A percentile compares a stretch with the other conserved stretches of the same genome.
phyloP scores from a whole-genome alignment of 2,329 filamentous ascomycete species.

The Kalaharituber pfeilii region DNA sequence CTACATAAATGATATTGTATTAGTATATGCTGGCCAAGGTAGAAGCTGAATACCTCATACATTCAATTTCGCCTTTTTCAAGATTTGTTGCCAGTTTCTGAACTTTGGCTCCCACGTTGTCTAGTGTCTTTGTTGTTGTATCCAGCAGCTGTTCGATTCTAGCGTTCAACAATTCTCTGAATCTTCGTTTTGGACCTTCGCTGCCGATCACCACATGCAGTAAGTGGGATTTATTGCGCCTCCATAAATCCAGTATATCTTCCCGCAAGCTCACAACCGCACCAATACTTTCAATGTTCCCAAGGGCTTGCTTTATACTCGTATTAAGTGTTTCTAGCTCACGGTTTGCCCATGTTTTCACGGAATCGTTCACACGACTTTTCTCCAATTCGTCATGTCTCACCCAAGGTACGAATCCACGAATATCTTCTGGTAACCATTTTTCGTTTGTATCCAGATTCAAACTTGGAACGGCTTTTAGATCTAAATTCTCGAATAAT shows the following conservation, averaged over 20 bases:
- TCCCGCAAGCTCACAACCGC: slow-evolving; percentile 18
- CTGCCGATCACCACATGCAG: slow-evolving; percentile 1
- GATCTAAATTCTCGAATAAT: slow-evolving; percentile 37
- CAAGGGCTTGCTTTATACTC: slow-evolving; percentile 17
- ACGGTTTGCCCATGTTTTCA: slow-evolving; percentile 28
- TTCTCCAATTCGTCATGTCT: slow-evolving; percentile 35
- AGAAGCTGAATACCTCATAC: too few relatives aligned
- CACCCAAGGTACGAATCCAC: slow-evolving; percentile 48
- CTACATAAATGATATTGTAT: slow-evolving; percentile 6
- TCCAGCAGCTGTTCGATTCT: slow-evolving; percentile 48
- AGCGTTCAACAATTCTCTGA: slow-evolving; percentile 46
- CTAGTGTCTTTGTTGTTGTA: slow-evolving; percentile 45
- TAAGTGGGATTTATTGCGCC: slow-evolving; percentile 8
- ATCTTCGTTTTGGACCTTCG: slow-evolving; percentile 6
- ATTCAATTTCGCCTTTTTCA: slow-evolving; percentile 40
- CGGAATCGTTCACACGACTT: slow-evolving; percentile 27
- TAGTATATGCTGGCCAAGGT: too few relatives aligned
- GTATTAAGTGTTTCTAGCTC: slow-evolving; percentile 26
- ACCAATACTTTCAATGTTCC: slow-evolving; percentile 15
- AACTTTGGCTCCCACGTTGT: slow-evolving; percentile 47
- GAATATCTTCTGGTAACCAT: slow-evolving; percentile 45
- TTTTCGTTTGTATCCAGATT: slow-evolving; percentile 41
- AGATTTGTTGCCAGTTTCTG: slow-evolving; percentile 41
- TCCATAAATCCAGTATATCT: slow-evolving; percentile 16
- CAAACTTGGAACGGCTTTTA: slow-evolving; percentile 36